phyloP scores from a whole-genome alignment of 306 rosid species.

The Prinsepia uniflora region DNA sequence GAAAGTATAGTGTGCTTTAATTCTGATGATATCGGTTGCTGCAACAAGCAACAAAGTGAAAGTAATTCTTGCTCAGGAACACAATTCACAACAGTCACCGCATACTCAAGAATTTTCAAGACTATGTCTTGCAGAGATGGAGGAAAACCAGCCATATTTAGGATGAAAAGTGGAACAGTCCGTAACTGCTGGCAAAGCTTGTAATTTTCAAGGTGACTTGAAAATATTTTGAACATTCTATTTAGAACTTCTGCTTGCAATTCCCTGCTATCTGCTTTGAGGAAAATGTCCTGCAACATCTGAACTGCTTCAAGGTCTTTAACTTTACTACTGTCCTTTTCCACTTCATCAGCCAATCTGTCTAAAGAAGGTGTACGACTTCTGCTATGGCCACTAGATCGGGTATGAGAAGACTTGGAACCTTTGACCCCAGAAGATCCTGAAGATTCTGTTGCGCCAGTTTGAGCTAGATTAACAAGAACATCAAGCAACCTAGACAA shows the following conservation, averaged over 20 bases:
- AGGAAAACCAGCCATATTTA: conserved; percentile 92
- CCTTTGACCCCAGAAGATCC: conserved; percentile 49
- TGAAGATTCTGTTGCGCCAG: conserved; percentile 69
- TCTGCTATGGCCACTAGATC: conserved; percentile 62
- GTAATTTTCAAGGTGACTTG: conserved; percentile 93
- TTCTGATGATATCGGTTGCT: conserved; percentile 87
- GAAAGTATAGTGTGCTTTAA: conserved; percentile 87
- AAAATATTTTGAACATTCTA: conserved; percentile 91
- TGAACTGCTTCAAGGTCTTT: conserved; percentile 99
- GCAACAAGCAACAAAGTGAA: conserved; percentile 96
- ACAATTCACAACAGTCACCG: conserved; percentile 96
- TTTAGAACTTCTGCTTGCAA: conserved; percentile 95
- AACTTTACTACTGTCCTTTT: conserved; percentile 77
- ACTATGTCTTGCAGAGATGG: conserved; percentile 80
- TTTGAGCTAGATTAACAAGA: conserved; percentile 91
- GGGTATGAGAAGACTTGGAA: conserved; percentile 61
- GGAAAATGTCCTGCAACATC: conserved; percentile 97
- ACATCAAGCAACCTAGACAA: conserved; percentile 92
- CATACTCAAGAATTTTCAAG: conserved; percentile 98
- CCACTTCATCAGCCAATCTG: conserved; percentile 75
- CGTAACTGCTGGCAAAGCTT: conserved; percentile 91
- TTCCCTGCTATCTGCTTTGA: conserved; percentile 73
- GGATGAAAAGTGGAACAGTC: conserved; percentile 91
- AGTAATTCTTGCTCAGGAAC: conserved; percentile 99
- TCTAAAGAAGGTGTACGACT: conserved; percentile 70